Percentiles rank a stretch among this genome's conserved stretches.
These are phyloP conservation scores for Fusarium sp. DNA, from an alignment of 2,329 filamentous ascomycete species.

Conservation along the genomic window DNA sequence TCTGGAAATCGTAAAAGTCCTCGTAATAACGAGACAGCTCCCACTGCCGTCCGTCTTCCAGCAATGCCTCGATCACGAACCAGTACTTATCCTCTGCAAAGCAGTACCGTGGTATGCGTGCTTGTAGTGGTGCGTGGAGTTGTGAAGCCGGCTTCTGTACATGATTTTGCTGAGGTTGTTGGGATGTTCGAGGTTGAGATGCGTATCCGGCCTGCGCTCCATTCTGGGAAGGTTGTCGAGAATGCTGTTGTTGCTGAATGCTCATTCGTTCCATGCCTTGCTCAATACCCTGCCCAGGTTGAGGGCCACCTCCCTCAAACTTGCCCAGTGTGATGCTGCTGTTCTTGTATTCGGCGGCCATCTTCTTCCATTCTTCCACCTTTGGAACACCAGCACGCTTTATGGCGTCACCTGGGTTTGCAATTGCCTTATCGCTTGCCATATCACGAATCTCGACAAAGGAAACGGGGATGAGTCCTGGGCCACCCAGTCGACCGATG, in stretches of 20 bases:
- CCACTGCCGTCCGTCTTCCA: constrained; percentile 93
- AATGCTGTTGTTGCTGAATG: constrained; percentile 58
- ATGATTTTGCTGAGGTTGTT: constrained; percentile 52
- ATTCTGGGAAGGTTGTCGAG: constrained; percentile 46
- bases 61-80: constrained; percentile 93
- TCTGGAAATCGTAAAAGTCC: constrained; percentile 99
- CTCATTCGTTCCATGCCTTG: constrained; percentile 84
- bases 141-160: constrained; percentile 60
- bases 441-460: constrained; percentile 98
- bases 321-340: constrained; percentile 97
- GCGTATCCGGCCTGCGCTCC: constrained; percentile 47
- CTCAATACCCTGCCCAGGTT: constrained; percentile 65
- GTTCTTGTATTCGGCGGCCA: constrained; percentile 99
- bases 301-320: constrained; percentile 71
- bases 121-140: constrained; percentile 80
- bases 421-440: constrained; percentile 83
- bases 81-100: constrained; percentile 99
- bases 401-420: constrained; percentile 86
- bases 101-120: constrained; percentile 90
- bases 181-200: constrained; percentile 44
- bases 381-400: constrained; percentile 88
- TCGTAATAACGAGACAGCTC: constrained; percentile 95
- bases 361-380: constrained; percentile 99
- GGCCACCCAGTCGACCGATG: constrained; percentile 95
- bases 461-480: constrained; percentile 93